phyloP scores from a whole-genome alignment of 192 early-diverging fungal genomes.

The Rhizophagus prolifer region DNA sequence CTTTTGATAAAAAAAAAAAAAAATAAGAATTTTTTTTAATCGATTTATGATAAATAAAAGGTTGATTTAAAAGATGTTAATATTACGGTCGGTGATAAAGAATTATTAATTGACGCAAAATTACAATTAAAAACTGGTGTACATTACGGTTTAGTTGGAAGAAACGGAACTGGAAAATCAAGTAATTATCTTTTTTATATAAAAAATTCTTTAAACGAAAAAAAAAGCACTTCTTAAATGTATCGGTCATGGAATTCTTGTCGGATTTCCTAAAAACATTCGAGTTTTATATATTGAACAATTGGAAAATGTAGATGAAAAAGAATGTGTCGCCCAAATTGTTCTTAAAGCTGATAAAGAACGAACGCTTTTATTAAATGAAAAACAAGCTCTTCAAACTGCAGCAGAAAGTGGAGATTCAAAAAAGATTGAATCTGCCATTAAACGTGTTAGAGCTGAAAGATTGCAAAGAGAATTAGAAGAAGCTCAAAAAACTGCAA shows the following conservation, averaged over 20 bases:
- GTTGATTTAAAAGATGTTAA: slow-evolving; percentile 78
- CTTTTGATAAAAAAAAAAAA: no score
- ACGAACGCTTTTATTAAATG: slow-evolving; percentile 49
- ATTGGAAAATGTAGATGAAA: slow-evolving; percentile 58
- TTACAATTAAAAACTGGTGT: slow-evolving; percentile 74
- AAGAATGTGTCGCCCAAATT: slow-evolving; percentile 55
- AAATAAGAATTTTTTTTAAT: neutral
- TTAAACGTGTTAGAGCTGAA: slow-evolving; percentile 46
- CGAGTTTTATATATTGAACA: slow-evolving; percentile 81
- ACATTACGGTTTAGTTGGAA: slow-evolving; percentile 77
- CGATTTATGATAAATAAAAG: neutral
- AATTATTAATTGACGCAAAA: slow-evolving; percentile 74
- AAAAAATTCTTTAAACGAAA: neutral
- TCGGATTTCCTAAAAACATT: slow-evolving; percentile 84
- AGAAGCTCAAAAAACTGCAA: slow-evolving; percentile 58
- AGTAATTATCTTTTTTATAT: slow-evolving; percentile 29
- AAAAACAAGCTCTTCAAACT: slow-evolving; percentile 48
- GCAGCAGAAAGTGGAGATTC: slow-evolving; percentile 38
- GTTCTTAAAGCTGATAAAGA: slow-evolving; percentile 67
- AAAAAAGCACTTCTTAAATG: slow-evolving; percentile 53
- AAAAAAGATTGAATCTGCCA: slow-evolving; percentile 39
- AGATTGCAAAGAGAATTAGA: slow-evolving; percentile 43
- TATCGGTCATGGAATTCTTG: slow-evolving; percentile 61
- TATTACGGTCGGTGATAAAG: slow-evolving; percentile 64
- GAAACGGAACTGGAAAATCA: slow-evolving; percentile 80